phyloP scores from a whole-genome alignment of 1,284 basidiomycete genomes.

The Ceratobasidium theobromae region DNA sequence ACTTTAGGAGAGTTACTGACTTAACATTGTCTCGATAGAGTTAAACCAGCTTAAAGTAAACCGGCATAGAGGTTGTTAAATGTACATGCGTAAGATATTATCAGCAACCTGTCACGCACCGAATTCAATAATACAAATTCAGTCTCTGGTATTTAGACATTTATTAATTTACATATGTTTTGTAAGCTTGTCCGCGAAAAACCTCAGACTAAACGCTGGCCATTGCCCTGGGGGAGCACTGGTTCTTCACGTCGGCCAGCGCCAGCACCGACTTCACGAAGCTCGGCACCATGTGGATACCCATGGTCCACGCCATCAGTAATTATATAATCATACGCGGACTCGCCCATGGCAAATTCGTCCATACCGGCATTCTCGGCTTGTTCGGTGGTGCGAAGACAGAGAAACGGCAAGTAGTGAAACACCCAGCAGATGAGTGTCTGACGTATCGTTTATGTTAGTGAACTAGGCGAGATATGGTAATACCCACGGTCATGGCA shows the following conservation, averaged over 20 bases:
- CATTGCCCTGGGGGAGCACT: too few relatives aligned
- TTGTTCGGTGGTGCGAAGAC: slow-evolving; percentile 78
- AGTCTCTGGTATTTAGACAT: too few relatives aligned
- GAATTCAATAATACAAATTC: too few relatives aligned
- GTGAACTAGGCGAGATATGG: slow-evolving; percentile 4
- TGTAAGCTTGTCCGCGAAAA: too few relatives aligned
- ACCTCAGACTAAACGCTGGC: too few relatives aligned
- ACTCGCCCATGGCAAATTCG: slow-evolving; percentile 92
- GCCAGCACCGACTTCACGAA: slow-evolving; percentile 22
- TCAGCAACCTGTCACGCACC: too few relatives aligned
- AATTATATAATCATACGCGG: slow-evolving; percentile 86
- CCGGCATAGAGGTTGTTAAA: too few relatives aligned
- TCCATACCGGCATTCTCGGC: slow-evolving; percentile 92
- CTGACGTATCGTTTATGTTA: slow-evolving; percentile 42
- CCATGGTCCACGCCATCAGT: slow-evolving; percentile 60
- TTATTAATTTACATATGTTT: too few relatives aligned
- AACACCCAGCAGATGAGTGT: slow-evolving; percentile 89
- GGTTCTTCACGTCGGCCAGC: slow-evolving; percentile 18
- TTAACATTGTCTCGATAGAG: too few relatives aligned
- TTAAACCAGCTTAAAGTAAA: too few relatives aligned
- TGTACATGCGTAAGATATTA: too few relatives aligned
- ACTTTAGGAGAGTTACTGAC: too few relatives aligned
- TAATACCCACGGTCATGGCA: slow-evolving; percentile 65
- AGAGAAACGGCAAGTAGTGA: slow-evolving; percentile 87
- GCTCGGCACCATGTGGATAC: slow-evolving; percentile 10